phyloP scores from a whole-genome alignment of 2,329 filamentous ascomycete species.

The Botrytis fragariae region DNA sequence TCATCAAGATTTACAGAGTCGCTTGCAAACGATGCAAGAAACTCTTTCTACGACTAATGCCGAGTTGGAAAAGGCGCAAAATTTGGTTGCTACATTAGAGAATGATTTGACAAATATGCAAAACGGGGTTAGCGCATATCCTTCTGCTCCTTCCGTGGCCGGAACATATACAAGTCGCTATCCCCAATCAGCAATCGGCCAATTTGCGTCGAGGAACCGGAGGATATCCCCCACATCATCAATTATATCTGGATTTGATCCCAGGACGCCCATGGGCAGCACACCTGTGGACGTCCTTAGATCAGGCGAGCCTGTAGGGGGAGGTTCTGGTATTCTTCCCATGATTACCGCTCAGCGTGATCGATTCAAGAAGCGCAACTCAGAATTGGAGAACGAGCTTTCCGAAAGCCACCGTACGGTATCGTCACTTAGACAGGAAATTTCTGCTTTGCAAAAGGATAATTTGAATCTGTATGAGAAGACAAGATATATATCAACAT shows the following conservation, averaged over 20 bases:
- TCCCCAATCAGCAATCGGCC: conserved; percentile 58
- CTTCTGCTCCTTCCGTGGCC: conserved; percentile 86
- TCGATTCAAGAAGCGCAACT: conserved; percentile 94
- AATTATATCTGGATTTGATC: conserved; percentile 96
- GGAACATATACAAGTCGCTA: conserved; percentile 85
- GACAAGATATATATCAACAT: conserved; percentile 92
- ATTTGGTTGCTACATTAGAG: conserved; percentile 84
- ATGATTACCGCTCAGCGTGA: conserved; percentile 99
- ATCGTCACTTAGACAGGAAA: conserved; percentile 83
- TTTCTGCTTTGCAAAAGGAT: conserved; percentile 90
- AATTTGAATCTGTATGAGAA: conserved; percentile 97
- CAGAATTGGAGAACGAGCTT: conserved; percentile 85
- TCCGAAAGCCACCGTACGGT: conserved; percentile 79
- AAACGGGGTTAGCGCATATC: conserved; percentile 79
- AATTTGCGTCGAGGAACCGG: conserved; percentile 51
- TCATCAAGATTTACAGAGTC: conserved; percentile 82
- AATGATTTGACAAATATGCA: conserved; percentile 88
- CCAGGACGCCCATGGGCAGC: conserved; percentile 50
- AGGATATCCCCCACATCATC: conserved; percentile 90
- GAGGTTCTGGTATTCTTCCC: conserved; percentile 84
- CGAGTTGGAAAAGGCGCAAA: conserved; percentile 81
- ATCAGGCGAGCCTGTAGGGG: conserved; percentile 62
- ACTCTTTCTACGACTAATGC: conserved; percentile 79
- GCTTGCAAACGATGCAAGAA: conserved; percentile 76
- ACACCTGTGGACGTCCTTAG: conserved; percentile 57